A percentile compares a stretch with the other conserved stretches of the same genome.
Evolutionary conservation across 2,329 filamentous ascomycete genomes (phyloP).

Genomic region (Diaporthe ilicicola): DNA sequence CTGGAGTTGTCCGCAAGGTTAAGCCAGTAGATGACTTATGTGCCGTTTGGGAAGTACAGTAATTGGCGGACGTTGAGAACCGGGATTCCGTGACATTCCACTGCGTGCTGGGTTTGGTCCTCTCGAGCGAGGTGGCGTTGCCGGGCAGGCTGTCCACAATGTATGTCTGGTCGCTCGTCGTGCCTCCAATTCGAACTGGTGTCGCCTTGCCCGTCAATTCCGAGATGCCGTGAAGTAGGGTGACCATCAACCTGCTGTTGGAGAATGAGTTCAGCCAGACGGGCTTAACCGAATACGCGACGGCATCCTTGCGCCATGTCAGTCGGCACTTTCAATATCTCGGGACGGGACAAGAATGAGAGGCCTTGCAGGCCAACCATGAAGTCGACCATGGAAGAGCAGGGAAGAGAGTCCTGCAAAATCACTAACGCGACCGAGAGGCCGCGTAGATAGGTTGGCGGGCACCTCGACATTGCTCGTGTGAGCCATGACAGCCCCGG

Average conservation of each 20-base stretch:
- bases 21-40: conserved; percentile 44
- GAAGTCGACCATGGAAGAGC: not conserved
- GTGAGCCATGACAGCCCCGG: conserved; percentile 2
- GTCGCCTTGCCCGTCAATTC: conserved; percentile 42
- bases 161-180: conserved; percentile 47
- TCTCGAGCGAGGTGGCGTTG: conserved; percentile 39
- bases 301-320: conserved; percentile 37
- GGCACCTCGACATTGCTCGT: conserved; percentile 38
- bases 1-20: conserved; percentile 43
- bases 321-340: not conserved
- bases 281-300: conserved; percentile 46
- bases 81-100: conserved; percentile 46
- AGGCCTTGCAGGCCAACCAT: not conserved
- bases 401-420: not conserved
- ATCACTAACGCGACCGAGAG: conserved; percentile 34
- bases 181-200: conserved; percentile 45
- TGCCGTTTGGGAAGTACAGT: conserved; percentile 46
- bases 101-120: conserved; percentile 37
- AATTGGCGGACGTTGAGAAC: conserved; percentile 43
- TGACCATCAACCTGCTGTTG: conserved; percentile 40
- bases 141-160: conserved; percentile 39
- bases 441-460: conserved; percentile 38
- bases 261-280: conserved; percentile 44
- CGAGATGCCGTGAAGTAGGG: conserved; percentile 40
- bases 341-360: too few relatives aligned